These are phyloP conservation scores for Daldinia sp. DNA, from an alignment of 2,329 filamentous ascomycete genomes.

Conservation along the genomic window DNA sequence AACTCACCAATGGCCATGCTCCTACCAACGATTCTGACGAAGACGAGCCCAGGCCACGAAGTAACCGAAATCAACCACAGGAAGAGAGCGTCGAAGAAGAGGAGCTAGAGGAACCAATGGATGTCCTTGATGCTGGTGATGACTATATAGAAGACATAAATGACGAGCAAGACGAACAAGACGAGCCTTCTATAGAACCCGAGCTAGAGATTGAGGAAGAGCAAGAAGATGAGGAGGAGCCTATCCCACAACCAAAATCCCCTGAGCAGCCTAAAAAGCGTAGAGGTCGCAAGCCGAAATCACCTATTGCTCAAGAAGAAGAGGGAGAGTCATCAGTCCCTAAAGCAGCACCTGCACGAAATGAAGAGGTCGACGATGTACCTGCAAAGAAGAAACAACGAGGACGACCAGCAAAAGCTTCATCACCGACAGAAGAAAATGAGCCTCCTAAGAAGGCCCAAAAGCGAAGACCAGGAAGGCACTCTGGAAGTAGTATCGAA, in stretches of 20 bases:
- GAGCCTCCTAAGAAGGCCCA: constrained; percentile 41
- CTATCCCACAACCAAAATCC: constrained; percentile 29
- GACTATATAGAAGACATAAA: constrained; percentile 28
- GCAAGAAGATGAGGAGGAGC: constrained; percentile 17
- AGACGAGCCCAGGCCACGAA: constrained; percentile 49
- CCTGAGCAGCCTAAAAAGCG: constrained; percentile 46
- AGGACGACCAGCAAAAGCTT: constrained; percentile 46
- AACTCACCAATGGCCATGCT: constrained; percentile 39
- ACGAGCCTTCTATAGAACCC: constrained; percentile 27
- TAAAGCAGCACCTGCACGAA: constrained; percentile 27
- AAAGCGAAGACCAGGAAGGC: constrained; percentile 44
- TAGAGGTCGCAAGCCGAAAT: constrained; percentile 48
- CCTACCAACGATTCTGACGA: constrained; percentile 41
- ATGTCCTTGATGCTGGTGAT: constrained; percentile 32
- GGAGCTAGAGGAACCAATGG: constrained; percentile 31
- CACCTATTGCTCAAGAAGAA: constrained; percentile 39
- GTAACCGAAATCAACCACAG: constrained; percentile 40
- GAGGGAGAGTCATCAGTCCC: constrained; percentile 32
- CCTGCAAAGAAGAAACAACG: constrained; percentile 46
- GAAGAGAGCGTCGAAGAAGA: constrained; percentile 44
- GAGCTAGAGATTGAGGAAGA: constrained; percentile 31
- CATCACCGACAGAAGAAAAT: constrained; percentile 33
- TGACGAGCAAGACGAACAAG: constrained; percentile 28
- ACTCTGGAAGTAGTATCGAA: constrained; percentile 31
- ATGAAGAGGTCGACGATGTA: constrained; percentile 42